Evolutionary conservation across 73 alveolate species (phyloP).

Genomic region (Uronychia binucleata): DNA sequence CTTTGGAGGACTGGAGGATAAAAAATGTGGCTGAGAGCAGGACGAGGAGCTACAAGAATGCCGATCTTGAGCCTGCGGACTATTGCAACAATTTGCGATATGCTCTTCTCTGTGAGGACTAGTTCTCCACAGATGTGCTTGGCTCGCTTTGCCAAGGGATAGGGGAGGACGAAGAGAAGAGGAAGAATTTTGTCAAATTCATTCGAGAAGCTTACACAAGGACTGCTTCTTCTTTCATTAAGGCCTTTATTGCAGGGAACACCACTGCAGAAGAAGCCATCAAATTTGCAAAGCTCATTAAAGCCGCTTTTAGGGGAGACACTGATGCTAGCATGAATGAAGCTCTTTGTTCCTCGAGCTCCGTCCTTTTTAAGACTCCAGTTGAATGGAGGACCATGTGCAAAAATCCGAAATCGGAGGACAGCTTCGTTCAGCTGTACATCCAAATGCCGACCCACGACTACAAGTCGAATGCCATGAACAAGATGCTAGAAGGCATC

Average conservation of each 20-base stretch:
- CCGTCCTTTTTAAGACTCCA: neutral
- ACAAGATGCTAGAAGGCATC: neutral
- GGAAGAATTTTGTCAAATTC: too few species aligned
- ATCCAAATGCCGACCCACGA: neutral
- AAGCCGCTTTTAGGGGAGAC: neutral
- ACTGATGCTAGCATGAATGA: neutral
- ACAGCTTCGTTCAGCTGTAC: neutral
- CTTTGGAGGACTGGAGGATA: neutral
- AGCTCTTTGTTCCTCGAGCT: neutral
- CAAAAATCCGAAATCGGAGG: neutral
- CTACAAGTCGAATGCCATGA: neutral
- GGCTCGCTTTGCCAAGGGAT: neutral
- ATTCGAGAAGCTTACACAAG: neutral
- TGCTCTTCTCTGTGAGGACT: neutral
- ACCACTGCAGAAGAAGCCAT: neutral
- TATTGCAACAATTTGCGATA: neutral
- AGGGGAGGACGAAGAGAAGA: neutral
- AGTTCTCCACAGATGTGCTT: neutral
- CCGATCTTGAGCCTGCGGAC: neutral
- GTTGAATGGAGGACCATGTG: neutral
- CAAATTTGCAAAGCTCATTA: neutral
- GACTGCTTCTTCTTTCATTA: neutral
- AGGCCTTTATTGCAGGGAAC: neutral
- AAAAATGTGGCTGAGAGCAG: neutral
- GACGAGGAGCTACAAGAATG: neutral